Base-by-base conservation (phyloP, 2,329 filamentous ascomycete genomes). In the Volutella citrinella region DNA sequence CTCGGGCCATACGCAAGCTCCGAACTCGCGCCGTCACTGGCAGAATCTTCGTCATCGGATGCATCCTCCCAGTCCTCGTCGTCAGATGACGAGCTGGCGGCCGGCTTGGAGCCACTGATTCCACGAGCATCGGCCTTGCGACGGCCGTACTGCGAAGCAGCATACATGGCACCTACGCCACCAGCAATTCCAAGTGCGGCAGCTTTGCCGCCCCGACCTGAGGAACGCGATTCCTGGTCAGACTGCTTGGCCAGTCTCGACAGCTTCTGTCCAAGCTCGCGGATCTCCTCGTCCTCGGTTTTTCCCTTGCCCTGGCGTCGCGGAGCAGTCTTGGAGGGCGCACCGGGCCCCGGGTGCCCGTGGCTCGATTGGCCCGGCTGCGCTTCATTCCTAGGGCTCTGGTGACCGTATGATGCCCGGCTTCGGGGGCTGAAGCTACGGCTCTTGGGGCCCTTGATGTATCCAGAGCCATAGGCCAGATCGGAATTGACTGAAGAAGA, bases 401-500 rank as follows among this genome's bases (percentile, higher is more conserved):
- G n/a, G n/a, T n/a, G n/a, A n/a, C n/a, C n/a, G n/a, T n/a, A n/a
- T n/a, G n/a, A n/a, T n/a, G n/a, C n/a, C 15, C 30, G 48, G 16
- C 45, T 50, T 32, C 45, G 44, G 18, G 51, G 51, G 33, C 54
- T 53, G 15, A 52, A 45, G 27, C 46, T 55, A 23, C 52, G 53
- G 32, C 49, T 52, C 42, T 56, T 61, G 8, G 48, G 38, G 21
- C 62, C 60, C 41, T 69, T 69, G 28, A 76, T 64, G 43, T 73
- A 82, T 12, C 78, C 80, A 34, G 64, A 70, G 9, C 82, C 81
- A 53, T 84, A 86, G 9, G 81, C 81, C 40, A 86, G 62, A 52
- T 87, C 82, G 14, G 74, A 77, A 56, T 84, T 79, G 34, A 84
- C 68, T 1, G 80, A 83, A 1, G 80, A 84, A 3, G 78, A 82